Percentiles rank a stretch among this genome's conserved stretches.
These are phyloP conservation scores for Lycium barbarum DNA, from an alignment of 257 asterid genomes.

Conservation along the genomic window DNA sequence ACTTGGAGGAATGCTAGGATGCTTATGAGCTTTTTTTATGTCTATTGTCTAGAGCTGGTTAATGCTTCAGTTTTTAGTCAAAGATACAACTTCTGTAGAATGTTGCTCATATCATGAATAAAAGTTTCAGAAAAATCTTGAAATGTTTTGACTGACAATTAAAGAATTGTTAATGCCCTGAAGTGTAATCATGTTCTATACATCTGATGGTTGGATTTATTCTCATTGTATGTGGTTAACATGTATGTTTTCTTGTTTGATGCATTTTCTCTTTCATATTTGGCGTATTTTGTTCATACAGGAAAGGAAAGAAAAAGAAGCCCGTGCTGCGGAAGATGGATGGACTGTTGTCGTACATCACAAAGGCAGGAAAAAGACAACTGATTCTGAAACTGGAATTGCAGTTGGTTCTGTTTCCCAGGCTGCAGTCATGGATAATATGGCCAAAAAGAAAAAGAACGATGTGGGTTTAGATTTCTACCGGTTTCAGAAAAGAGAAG, in stretches of 20 bases:
- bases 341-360: conserved; percentile 96
- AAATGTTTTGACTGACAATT: too few species aligned
- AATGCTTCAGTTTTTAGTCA: neutral
- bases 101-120: neutral
- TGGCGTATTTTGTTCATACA: conserved; percentile 40
- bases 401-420: conserved; percentile 89
- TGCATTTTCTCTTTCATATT: neutral
- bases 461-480: conserved; percentile 78
- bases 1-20: neutral
- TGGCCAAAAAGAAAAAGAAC: conserved; percentile 73
- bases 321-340: conserved; percentile 88
- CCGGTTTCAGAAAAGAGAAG: conserved; percentile 87
- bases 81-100: neutral
- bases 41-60: neutral
- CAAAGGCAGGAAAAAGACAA: conserved; percentile 90
- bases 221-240: neutral
- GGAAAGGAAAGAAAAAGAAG: conserved; percentile 81
- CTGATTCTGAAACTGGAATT: conserved; percentile 82
- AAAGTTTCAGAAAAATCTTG: neutral
- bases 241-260: conserved; percentile 21
- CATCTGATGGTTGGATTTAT: neutral
- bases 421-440: conserved; percentile 79
- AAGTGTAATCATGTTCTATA: neutral
- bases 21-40: neutral
- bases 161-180: neutral